phyloP scores from a whole-genome alignment of 1,284 basidiomycete species.

The Phylloboletellus chloephorus region DNA sequence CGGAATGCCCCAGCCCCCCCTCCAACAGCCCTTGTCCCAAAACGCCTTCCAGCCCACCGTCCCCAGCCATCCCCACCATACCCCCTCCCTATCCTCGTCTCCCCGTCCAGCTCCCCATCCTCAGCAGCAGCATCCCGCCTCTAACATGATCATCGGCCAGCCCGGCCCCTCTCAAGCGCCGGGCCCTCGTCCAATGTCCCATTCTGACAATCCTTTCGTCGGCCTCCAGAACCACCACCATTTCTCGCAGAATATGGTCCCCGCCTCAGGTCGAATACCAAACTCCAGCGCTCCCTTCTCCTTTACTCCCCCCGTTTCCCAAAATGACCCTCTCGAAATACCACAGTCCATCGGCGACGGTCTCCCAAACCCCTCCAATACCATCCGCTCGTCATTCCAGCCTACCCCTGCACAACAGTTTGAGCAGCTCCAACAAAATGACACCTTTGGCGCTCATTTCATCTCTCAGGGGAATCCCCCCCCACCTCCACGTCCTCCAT shows the following conservation, averaged over 20 bases:
- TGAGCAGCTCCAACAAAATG: slow-evolving; percentile 42
- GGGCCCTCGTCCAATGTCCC: slow-evolving; percentile 40
- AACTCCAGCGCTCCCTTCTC: slow-evolving; percentile 33
- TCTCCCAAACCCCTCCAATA: slow-evolving; percentile 34
- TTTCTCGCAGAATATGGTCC: slow-evolving; percentile 36
- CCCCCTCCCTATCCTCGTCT: slow-evolving; percentile 38
- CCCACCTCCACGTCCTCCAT: slow-evolving; percentile 42
- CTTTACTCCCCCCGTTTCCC: slow-evolving; percentile 41
- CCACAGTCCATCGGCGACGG: slow-evolving; percentile 41
- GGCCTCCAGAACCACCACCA: slow-evolving; percentile 37
- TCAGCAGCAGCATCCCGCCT: slow-evolving; percentile 36
- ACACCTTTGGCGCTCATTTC: slow-evolving; percentile 33
- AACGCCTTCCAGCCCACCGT: slow-evolving; percentile 38
- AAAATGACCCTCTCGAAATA: slow-evolving; percentile 34
- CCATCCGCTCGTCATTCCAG: slow-evolving; percentile 41
- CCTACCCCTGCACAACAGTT: slow-evolving; percentile 57
- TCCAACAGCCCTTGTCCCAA: slow-evolving; percentile 41
- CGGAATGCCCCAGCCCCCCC: slow-evolving; percentile 30
- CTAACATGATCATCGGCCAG: slow-evolving; percentile 39
- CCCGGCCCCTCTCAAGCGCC: slow-evolving; percentile 43
- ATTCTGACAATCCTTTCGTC: slow-evolving; percentile 46
- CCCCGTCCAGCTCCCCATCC: slow-evolving; percentile 42
- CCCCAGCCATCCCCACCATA: slow-evolving; percentile 35
- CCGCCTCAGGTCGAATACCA: slow-evolving; percentile 35
- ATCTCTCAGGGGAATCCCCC: slow-evolving; percentile 30